Conservation (phyloP, 768 basidiomycete genomes). For the Kwoniella newhampshirensis region DNA sequence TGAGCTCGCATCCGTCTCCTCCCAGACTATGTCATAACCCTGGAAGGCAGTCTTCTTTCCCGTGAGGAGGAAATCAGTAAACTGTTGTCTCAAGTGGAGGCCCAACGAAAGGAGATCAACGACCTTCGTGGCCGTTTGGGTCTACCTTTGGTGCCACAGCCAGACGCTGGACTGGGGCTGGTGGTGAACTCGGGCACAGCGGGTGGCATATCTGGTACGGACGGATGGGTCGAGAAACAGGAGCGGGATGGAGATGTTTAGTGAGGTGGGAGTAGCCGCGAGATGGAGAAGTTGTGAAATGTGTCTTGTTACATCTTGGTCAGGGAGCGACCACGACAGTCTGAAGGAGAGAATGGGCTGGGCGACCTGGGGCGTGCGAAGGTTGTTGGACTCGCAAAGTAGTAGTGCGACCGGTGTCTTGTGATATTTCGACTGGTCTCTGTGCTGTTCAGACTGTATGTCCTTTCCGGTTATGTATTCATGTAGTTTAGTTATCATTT, state of each 20-base stretch:
- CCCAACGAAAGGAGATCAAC: conserved; percentile 34
- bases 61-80: conserved; percentile 27
- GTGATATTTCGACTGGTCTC: no score
- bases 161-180: conserved; percentile 14
- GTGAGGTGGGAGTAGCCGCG: no score
- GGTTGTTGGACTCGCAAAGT: no score
- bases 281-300: no score
- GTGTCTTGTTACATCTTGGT: no score
- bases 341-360: no score
- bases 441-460: no score
- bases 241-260: neutral
- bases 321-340: no score
- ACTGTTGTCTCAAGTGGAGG: conserved; percentile 16
- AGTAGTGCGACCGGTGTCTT: no score
- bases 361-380: no score
- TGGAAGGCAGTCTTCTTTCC: conserved; percentile 22
- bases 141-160: conserved; percentile 14
- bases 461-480: no score
- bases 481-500: no score
- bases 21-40: conserved; percentile 37
- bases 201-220: neutral
- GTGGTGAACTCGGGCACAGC: conserved; percentile 3
- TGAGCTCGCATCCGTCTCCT: neutral
- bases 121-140: conserved; percentile 32
- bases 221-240: neutral